Conservation (phyloP, 768 basidiomycete genomes). For the Calvatia gigantea region DNA sequence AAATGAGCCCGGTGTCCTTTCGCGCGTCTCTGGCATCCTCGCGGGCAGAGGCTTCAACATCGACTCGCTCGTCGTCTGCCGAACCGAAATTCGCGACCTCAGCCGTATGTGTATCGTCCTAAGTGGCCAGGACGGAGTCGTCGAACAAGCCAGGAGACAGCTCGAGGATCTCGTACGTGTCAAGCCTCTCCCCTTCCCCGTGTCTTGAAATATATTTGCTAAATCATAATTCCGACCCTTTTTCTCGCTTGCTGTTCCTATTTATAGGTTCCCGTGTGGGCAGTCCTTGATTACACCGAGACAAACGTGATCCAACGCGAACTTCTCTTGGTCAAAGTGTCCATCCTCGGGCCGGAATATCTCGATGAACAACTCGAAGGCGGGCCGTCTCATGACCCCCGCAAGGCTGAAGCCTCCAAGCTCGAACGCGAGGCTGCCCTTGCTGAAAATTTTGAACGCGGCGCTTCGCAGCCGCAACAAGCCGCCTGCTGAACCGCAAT, state of each 20-base stretch:
- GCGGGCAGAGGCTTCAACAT: slow-evolving; percentile 98
- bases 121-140: slow-evolving; percentile 93
- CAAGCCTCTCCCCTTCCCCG: not conserved
- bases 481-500: slow-evolving; percentile 21
- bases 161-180: slow-evolving; percentile 88
- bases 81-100: slow-evolving; percentile 94
- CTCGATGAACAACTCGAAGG: slow-evolving; percentile 87
- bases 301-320: slow-evolving; percentile 91
- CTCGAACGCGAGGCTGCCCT: slow-evolving; percentile 67
- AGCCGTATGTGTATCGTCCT: slow-evolving; percentile 98
- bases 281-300: slow-evolving; percentile 95
- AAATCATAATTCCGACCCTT: not conserved
- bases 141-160: slow-evolving; percentile 94
- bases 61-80: slow-evolving; percentile 96
- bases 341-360: slow-evolving; percentile 96
- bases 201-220: not conserved
- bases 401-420: slow-evolving; percentile 45
- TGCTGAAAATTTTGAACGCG: slow-evolving; percentile 75
- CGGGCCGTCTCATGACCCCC: slow-evolving; percentile 79
- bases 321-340: slow-evolving; percentile 92
- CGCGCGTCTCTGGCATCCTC: slow-evolving; percentile 94
- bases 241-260: not conserved
- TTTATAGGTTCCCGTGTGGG: slow-evolving; percentile 94
- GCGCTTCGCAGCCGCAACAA: slow-evolving; percentile 35
- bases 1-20: slow-evolving; percentile 99